phyloP scores from a whole-genome alignment of 2,329 filamentous ascomycete genomes.

The Claviceps quebecensis region DNA sequence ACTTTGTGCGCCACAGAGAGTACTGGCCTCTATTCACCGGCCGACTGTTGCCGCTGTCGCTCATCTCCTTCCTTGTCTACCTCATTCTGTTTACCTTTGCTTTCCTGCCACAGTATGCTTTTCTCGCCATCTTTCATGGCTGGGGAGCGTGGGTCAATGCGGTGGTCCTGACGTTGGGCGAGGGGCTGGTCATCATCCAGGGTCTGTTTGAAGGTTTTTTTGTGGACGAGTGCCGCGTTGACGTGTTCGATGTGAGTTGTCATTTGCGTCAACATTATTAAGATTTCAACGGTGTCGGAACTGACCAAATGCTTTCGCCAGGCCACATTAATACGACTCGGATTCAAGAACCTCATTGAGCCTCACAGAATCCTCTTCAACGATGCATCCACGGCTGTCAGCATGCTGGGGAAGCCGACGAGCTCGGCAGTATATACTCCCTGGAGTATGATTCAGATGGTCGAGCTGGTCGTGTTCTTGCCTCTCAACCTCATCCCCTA shows the following conservation, averaged over 20 bases:
- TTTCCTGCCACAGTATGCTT: slow-evolving; percentile 78
- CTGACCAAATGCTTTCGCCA: slow-evolving; percentile 15
- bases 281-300: neutral
- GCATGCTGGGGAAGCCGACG: slow-evolving; percentile 71
- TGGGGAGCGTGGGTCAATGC: slow-evolving; percentile 82
- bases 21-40: slow-evolving; percentile 70
- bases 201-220: slow-evolving; percentile 68
- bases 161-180: slow-evolving; percentile 73
- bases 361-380: slow-evolving; percentile 50
- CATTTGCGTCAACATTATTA: neutral
- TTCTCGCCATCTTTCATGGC: slow-evolving; percentile 81
- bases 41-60: slow-evolving; percentile 63
- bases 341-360: slow-evolving; percentile 53
- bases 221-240: slow-evolving; percentile 64
- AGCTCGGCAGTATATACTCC: slow-evolving; percentile 67
- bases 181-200: slow-evolving; percentile 57
- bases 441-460: slow-evolving; percentile 80
- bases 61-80: slow-evolving; percentile 74
- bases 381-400: slow-evolving; percentile 59
- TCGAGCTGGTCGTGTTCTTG: slow-evolving; percentile 66
- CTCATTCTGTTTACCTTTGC: slow-evolving; percentile 76
- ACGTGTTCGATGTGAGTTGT: slow-evolving; percentile 63
- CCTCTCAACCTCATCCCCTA: slow-evolving; percentile 81
- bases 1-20: slow-evolving; percentile 63
- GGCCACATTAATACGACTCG: slow-evolving; percentile 61